Evolutionary conservation across 352 stramenopile genomes (phyloP), one percentile per base, ranked within the genome.

Genomic region (Peronosclerospora sorghi): DNA sequence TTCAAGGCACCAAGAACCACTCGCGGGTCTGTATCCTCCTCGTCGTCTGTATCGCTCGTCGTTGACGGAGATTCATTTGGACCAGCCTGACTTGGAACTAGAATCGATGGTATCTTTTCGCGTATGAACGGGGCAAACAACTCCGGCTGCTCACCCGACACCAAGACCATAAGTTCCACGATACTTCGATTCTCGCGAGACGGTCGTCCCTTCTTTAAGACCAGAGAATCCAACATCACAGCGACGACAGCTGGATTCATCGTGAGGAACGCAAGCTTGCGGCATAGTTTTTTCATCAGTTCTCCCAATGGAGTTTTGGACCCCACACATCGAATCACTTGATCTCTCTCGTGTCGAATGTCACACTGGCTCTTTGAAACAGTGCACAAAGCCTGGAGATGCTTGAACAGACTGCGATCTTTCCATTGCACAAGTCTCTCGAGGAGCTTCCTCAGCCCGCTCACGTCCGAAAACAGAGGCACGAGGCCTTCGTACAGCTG

Each of bases 281-380:
- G 74, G 37, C 78, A 91, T n/a, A 94, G 37, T 20, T 73, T 84
- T 56, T 90, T 91, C 20, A 89, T 15, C 19, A 88, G 86, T 6
- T 84, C 77, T 4, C 81, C 78, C 4, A 91, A 48, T 8, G 65
- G 56, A 1, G 70, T 75, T 54, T 94, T 94, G 0, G 81, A 86
- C 5, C 81, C 81, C 19, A 90, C 70, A 27, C 68, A 58, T 39
- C 84, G 86, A 35, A 91, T 47, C 8, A 90, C 48, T n/a, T 77
- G 57, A 55, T 94, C 77, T 41, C 76, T 54, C 10, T 66, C 67
- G 7, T 45, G 56, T 9, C 78, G 70, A 15, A 59, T 59, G 2
- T 83, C 73, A n/a, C 51, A 17, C n/a, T 74, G 57, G 24, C 47
- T 68, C 26, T 64, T 70, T 1, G 68, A 66, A 17, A 58, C 62